Conservation (phyloP, 306 rosid genomes). For the Hippophae rhamnoides region DNA sequence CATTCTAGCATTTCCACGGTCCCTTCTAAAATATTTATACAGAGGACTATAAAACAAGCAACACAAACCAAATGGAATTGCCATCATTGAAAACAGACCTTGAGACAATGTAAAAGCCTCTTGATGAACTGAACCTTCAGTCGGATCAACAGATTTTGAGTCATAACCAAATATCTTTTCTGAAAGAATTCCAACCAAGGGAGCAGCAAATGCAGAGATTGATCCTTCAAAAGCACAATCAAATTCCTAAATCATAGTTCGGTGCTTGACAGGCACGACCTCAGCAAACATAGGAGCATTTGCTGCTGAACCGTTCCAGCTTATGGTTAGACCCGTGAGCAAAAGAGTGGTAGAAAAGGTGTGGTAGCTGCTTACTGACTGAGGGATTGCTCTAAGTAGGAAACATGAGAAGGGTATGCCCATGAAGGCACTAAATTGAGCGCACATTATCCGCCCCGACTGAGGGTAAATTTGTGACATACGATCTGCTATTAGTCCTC, state of each 20-base stretch:
- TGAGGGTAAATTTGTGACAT: constrained; percentile 54
- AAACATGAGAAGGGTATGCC: constrained; percentile 87
- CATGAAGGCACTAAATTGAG: constrained; percentile 91
- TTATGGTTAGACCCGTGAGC: constrained; percentile 78
- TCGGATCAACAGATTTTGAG: constrained; percentile 58
- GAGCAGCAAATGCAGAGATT: constrained; percentile 87
- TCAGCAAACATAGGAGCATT: constrained; percentile 93
- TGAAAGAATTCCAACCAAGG: constrained; percentile 89
- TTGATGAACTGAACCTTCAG: constrained; percentile 44
- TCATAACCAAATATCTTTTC: constrained; percentile 78
- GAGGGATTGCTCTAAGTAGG: constrained; percentile 75
- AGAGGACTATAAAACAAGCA: constrained; percentile 86
- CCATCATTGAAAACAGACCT: constrained; percentile 87
- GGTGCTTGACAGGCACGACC: constrained; percentile 79
- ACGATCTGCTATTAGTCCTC: constrained; percentile 70
- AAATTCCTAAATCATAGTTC: constrained; percentile 93
- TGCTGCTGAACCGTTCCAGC: constrained; percentile 85
- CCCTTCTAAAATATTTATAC: constrained; percentile 51
- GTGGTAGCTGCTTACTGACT: constrained; percentile 54
- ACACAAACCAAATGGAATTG: constrained; percentile 76
- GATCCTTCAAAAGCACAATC: constrained; percentile 98
- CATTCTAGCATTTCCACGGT: constrained; percentile 61
- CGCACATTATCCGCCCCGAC: constrained; percentile 85
- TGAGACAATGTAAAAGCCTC: constrained; percentile 87
- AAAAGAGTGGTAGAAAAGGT: constrained; percentile 64